A percentile compares a stretch with the other conserved stretches of the same genome.
Conservation (phyloP, 495 filamentous ascomycete species). For the Elaphomyces granulatus region DNA sequence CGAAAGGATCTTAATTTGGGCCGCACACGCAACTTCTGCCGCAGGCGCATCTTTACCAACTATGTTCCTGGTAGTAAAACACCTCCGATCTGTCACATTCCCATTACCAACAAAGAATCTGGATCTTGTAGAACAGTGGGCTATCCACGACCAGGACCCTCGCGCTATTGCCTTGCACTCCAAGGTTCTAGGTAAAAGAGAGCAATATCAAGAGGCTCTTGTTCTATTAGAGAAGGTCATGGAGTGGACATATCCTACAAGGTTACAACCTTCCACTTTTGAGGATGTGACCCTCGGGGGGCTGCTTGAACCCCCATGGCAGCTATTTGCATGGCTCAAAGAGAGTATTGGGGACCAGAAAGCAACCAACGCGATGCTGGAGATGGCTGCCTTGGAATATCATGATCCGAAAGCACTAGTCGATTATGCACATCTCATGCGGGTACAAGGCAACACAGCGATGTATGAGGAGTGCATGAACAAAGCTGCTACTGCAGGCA, state of each 20-base stretch:
- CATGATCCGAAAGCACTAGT: conserved; percentile 19
- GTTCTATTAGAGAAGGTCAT: conserved; percentile 16
- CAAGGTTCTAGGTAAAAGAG: conserved; percentile 14
- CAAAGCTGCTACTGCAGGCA: conserved; percentile 18
- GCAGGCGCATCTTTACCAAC: background rate
- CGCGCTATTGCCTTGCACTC: conserved; percentile 22
- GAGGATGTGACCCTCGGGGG: conserved; percentile 8
- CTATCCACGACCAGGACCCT: conserved; percentile 10
- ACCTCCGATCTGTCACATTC: background rate
- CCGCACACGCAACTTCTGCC: background rate
- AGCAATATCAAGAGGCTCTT: conserved; percentile 11
- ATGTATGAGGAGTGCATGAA: conserved; percentile 26
- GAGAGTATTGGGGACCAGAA: conserved; percentile 4
- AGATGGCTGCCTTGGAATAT: conserved; percentile 19
- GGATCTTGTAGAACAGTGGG: background rate
- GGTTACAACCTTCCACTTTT: background rate
- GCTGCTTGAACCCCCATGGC: conserved; percentile 13
- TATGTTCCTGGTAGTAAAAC: background rate
- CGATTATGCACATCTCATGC: conserved; percentile 14
- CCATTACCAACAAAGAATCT: background rate
- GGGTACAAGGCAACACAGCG: conserved; percentile 12
- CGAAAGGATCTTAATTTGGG: background rate
- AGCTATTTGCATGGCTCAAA: conserved; percentile 4
- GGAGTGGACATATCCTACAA: conserved; percentile 8
- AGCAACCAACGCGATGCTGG: conserved; percentile 7